phyloP scores from a whole-genome alignment of 768 basidiomycete species.

The Postia placenta region DNA sequence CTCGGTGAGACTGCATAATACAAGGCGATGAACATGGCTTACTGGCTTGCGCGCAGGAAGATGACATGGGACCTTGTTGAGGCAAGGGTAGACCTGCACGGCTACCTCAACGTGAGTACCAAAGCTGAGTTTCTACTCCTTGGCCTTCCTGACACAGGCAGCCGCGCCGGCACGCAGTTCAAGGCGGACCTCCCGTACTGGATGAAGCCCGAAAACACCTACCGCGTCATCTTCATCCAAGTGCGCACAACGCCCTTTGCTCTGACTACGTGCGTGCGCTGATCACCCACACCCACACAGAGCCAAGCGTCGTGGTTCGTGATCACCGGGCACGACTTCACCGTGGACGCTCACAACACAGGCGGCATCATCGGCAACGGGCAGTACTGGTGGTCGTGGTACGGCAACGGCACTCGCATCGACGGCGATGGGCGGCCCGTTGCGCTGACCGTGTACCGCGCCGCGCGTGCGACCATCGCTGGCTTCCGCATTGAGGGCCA shows the following conservation, averaged over 20 bases:
- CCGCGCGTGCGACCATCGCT: constrained; percentile 33
- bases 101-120: constrained; percentile 36
- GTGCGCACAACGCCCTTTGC: constrained; percentile 19
- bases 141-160: not conserved
- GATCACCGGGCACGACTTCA: constrained; percentile 49
- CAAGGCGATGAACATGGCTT: not conserved
- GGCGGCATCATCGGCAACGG: constrained; percentile 59
- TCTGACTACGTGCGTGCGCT: not conserved
- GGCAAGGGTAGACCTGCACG: constrained; percentile 35
- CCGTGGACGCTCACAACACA: constrained; percentile 46
- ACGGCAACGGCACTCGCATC: constrained; percentile 35
- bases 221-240: constrained; percentile 58
- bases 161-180: constrained; percentile 31
- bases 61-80: constrained; percentile 47
- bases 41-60: constrained; percentile 28
- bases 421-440: constrained; percentile 59
- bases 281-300: constrained; percentile 23
- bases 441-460: constrained; percentile 44
- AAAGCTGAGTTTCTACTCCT: no score
- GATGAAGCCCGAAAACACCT: constrained; percentile 49
- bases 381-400: constrained; percentile 56
- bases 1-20: constrained; percentile 27
- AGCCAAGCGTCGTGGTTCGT: constrained; percentile 63
- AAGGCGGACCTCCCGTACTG: constrained; percentile 48
- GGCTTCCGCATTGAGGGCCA: constrained; percentile 48